Evolutionary conservation across 2,329 filamentous ascomycete species (phyloP), one percentile per base, ranked within the genome.

Genomic region (Huntiella savannae): DNA sequence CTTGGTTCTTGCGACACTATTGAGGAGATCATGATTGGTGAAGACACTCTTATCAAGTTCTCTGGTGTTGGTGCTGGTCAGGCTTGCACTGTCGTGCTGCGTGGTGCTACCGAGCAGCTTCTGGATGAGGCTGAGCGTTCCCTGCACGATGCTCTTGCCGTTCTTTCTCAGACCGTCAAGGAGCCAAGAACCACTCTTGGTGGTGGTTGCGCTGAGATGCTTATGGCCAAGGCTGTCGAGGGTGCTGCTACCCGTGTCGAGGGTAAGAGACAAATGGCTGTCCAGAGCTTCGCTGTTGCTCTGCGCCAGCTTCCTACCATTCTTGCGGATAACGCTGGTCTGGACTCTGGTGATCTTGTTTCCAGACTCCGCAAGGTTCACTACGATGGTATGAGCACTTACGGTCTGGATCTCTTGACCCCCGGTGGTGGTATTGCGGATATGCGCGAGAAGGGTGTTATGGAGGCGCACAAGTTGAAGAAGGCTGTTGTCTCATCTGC

Each of bases 401-500:
- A 88, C 46, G 91, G 91, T 15, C 67, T 98, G 52, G 91, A 98
- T 59, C 68, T 98, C 52, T 70, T 82, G 64, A 85, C 80, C 1
- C 87, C 88, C 2, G 88, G 91, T 36, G 91, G 91, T 50, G 87
- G 86, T 39, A 85, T 98, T 57, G 73, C 84, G 10, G 91, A 98
- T 58, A 98, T 98, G 91, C 75, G 88, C 46, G 85, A 98, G 56
- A 61, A 93, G 41, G 91, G 91, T 39, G 87, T 98, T 22, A 81
- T 98, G 54, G 91, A 98, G 68, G 93, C 85, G 63, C 96, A 95
- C 71, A 98, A 98, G 72, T 67, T 98, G 60, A 98, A 98, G 75
- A 81, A 77, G 60, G 91, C 91, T n/a, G 91, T 98, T 46, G 91
- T 98, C 44, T 92, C 82, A 45, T 94, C 86, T 51, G 91, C 91